These are phyloP conservation scores for Leptomonas pyrrhocoris DNA, from an alignment of 208 protist species.

Conservation along the genomic window DNA sequence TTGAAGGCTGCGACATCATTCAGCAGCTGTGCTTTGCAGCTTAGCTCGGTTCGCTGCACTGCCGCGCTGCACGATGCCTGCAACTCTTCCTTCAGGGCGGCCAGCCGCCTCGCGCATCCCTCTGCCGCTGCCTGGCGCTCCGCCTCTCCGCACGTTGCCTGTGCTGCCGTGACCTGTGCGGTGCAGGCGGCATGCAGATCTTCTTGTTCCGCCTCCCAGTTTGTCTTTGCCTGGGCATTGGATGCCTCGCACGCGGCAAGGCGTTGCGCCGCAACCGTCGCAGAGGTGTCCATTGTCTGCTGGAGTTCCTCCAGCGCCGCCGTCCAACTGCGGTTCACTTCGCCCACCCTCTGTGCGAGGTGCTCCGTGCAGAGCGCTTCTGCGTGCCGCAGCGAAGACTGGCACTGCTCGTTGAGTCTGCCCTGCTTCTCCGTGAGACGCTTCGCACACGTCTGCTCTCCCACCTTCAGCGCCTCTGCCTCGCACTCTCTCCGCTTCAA, in stretches of 20 bases:
- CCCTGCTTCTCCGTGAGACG: neutral
- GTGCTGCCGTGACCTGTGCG: conserved; percentile 1
- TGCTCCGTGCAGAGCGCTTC: conserved; percentile 18
- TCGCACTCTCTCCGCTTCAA: conserved; percentile 11
- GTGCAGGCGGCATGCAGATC: conserved; percentile 5
- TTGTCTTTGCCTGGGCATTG: neutral
- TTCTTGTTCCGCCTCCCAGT: conserved; percentile 1
- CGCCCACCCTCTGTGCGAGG: neutral
- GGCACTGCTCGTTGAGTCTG: neutral
- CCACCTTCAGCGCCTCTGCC: neutral
- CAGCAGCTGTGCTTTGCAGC: conserved; percentile 4
- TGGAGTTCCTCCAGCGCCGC: conserved; percentile 5
- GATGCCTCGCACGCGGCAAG: conserved; percentile 11
- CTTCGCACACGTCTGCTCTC: conserved; percentile 13
- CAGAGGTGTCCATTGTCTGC: neutral
- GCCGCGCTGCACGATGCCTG: conserved; percentile 17
- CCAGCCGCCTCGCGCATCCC: conserved; percentile 1
- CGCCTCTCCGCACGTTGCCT: conserved; percentile 2
- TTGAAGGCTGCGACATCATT: conserved; percentile 9
- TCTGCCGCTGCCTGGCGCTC: conserved; percentile 10
- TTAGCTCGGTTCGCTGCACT: conserved; percentile 3
- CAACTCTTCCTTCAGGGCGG: conserved; percentile 4
- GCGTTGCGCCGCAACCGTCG: neutral
- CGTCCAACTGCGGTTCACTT: neutral
- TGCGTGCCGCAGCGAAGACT: neutral